Base-by-base conservation (phyloP, 2,329 filamentous ascomycete genomes). In the Alternaria alternata region DNA sequence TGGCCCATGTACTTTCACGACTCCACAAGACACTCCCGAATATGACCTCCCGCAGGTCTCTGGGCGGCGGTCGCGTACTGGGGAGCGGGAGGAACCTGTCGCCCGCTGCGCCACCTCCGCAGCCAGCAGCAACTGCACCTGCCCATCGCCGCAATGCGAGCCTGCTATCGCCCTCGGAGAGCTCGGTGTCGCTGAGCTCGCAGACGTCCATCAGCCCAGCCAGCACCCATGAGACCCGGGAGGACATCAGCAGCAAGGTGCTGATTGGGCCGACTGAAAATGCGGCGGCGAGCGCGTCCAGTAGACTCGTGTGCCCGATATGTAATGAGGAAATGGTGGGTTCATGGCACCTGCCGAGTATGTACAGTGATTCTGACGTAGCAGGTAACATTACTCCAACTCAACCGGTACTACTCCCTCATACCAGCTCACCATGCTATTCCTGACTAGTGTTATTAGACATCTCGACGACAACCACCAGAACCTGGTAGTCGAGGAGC, bases 261-360 rank as follows among this genome's bases (percentile, higher is more conserved):
- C 93, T 91, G 55, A 81, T 95, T 51, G 86, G 87, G 42, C 85
- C 86, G 80, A 83, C 84, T 63, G 83, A 83, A 41, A 80, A 83
- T 70, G 82, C 85, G 53, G 85, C 82, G 62, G 84, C 85, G 64
- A 85, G 87, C 53, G 81, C 87, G 56, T 87, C 86, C 67, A 87
- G 87, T 66, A 87, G 87, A 78, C 88, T 99, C 60, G 88, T 94
- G 56, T 99, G 95, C 78, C 95, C 95, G n/a, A 99, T 99, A 75
- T 99, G 95, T 80, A 93, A 89, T 70, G 96, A 98, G 81, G 94
- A 97, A 79, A 99, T 99, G 95, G 93, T 95, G 82, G 24, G 68
- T 63, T 53, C 34, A 46, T 80, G 47, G 56, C 57, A 43, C 52
- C 51, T 59, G 44, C 62, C 28, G 18, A 44, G 4, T 20, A 18